Percentiles rank a stretch among this genome's conserved stretches.
phyloP scores from a whole-genome alignment of 257 asterid genomes.

The Nicotiana attenuata region DNA sequence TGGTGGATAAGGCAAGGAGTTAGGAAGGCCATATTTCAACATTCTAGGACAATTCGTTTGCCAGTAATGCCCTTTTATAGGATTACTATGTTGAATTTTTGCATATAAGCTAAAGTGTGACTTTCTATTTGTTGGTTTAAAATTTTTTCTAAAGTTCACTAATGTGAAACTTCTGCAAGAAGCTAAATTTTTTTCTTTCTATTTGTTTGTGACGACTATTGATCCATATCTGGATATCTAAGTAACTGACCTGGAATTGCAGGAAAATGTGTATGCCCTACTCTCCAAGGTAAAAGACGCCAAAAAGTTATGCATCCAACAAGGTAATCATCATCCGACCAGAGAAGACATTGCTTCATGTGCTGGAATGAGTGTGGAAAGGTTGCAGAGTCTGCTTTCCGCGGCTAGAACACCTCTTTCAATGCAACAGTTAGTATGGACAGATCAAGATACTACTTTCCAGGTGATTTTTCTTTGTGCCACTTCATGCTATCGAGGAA shows the following conservation, averaged over 20 bases:
- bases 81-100: background rate
- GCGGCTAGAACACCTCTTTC: slow-evolving; percentile 74
- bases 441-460: slow-evolving; percentile 63
- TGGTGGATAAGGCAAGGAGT: slow-evolving; percentile 93
- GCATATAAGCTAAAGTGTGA: background rate
- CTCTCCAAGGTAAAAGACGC: slow-evolving; percentile 72
- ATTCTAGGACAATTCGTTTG: slow-evolving; percentile 86
- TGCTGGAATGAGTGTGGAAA: slow-evolving; percentile 74
- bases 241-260: slow-evolving; percentile 26
- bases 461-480: slow-evolving; percentile 26
- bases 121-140: background rate
- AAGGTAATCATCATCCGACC: slow-evolving; percentile 60
- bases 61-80: slow-evolving; percentile 55
- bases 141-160: too few species aligned
- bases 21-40: slow-evolving; percentile 79
- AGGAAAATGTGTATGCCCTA: slow-evolving; percentile 77
- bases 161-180: too few species aligned
- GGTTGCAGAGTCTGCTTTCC: slow-evolving; percentile 49
- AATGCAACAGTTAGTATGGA: slow-evolving; percentile 70
- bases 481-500: background rate
- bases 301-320: slow-evolving; percentile 45
- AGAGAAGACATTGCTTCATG: slow-evolving; percentile 62
- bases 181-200: too few species aligned
- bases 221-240: background rate
- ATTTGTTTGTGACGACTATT: background rate